These are phyloP conservation scores for Thinopyrum obtusiflorum DNA, from an alignment of 202 grass and related monocot species.

Conservation along the genomic window DNA sequence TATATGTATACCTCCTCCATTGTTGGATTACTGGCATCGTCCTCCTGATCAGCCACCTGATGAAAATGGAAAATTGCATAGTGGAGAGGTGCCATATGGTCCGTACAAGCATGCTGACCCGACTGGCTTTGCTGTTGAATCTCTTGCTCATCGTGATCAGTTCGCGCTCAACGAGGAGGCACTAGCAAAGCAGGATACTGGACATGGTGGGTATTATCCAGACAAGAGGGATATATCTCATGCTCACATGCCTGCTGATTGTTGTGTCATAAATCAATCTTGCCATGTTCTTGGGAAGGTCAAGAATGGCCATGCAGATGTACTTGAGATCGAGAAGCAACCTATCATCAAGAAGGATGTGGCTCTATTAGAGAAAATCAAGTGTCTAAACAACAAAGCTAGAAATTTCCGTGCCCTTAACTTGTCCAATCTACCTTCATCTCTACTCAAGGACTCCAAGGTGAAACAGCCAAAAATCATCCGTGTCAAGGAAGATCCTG, in stretches of 20 bases:
- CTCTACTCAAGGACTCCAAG: constrained; percentile 39
- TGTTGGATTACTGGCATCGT: constrained; percentile 40
- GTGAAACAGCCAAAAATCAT: constrained; percentile 22
- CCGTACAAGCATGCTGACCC: constrained; percentile 35
- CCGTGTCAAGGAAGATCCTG: constrained; percentile 21
- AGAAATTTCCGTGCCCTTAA: constrained; percentile 33
- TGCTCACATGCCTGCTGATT: constrained; percentile 40
- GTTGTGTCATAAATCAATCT: constrained; percentile 39
- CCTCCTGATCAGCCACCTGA: constrained; percentile 56
- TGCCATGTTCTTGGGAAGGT: constrained; percentile 39
- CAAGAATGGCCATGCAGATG: constrained; percentile 26
- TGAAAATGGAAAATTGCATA: constrained; percentile 37
- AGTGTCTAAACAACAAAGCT: constrained; percentile 74
- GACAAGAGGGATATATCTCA: constrained; percentile 32
- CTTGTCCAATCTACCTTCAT: constrained; percentile 21
- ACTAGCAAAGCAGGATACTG: constrained; percentile 19
- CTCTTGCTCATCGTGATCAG: constrained; percentile 45
- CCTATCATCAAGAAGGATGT: constrained; percentile 58
- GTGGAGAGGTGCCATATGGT: constrained; percentile 33
- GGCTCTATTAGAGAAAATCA: constrained; percentile 70
- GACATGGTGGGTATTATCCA: constrained; percentile 24
- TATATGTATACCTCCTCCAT: constrained; percentile 26
- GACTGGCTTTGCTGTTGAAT: constrained; percentile 43
- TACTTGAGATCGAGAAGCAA: constrained; percentile 45
- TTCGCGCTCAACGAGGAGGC: constrained; percentile 32